Conservation (phyloP, 768 basidiomycete species). For the Pleurotus salmoneostramineus region DNA sequence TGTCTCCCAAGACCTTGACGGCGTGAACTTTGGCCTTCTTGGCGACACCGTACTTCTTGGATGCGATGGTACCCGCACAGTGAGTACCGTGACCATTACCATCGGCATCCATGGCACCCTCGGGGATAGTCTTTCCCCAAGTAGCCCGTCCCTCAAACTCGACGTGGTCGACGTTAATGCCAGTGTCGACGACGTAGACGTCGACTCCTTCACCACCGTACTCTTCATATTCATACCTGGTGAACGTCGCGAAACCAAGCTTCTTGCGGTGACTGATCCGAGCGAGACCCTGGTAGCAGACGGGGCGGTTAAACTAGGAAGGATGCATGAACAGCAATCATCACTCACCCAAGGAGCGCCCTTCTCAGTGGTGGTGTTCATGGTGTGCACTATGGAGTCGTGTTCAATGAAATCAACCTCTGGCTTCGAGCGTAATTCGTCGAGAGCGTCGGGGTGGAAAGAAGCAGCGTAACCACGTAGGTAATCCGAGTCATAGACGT, state of each 20-base stretch:
- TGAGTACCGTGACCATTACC: conserved; percentile 96
- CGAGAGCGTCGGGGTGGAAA: conserved; percentile 67
- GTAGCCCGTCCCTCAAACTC: conserved; percentile 87
- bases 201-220: conserved; percentile 91
- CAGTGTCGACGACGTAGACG: conserved; percentile 85
- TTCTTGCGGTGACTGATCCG: conserved; percentile 84
- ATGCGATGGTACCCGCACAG: conserved; percentile 96
- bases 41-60: conserved; percentile 89
- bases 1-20: conserved; percentile 92
- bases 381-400: conserved; percentile 88
- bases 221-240: conserved; percentile 67
- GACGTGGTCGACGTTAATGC: conserved; percentile 80
- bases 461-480: conserved; percentile 78
- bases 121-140: conserved; percentile 93
- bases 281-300: conserved; percentile 74
- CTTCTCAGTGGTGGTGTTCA: conserved; percentile 50
- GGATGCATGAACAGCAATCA: not conserved
- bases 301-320: not conserved
- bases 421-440: conserved; percentile 75
- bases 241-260: conserved; percentile 80
- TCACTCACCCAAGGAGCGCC: conserved; percentile 82
- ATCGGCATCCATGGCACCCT: conserved; percentile 81
- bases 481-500: conserved; percentile 68
- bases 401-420: conserved; percentile 92
- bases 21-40: conserved; percentile 88